These are phyloP conservation scores for Senna tora DNA, from an alignment of 306 rosid species.

Conservation along the genomic window DNA sequence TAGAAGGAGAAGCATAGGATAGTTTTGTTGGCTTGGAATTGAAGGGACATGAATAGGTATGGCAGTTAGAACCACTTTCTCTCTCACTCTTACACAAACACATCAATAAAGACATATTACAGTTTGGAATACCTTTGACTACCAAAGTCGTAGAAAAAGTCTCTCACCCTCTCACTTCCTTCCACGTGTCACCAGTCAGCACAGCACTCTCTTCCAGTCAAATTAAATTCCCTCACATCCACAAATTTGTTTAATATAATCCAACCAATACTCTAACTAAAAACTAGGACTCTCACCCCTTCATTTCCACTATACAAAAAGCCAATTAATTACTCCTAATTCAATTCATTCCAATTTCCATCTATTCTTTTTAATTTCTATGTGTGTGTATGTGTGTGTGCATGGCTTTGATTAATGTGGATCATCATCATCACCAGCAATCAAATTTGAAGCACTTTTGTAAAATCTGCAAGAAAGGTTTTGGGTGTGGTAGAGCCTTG, in stretches of 20 bases:
- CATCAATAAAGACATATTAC: slow-evolving; percentile 18
- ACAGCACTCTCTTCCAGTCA: slow-evolving; percentile 45
- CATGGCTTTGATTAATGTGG: slow-evolving; percentile 73
- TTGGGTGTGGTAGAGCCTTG: slow-evolving; percentile 88
- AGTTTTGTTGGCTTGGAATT: slow-evolving; percentile 65
- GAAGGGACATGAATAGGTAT: slow-evolving; percentile 68
- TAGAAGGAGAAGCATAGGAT: slow-evolving; percentile 56
- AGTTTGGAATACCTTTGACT: slow-evolving; percentile 41
- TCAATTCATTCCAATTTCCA: slow-evolving; percentile 21
- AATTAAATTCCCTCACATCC: slow-evolving; percentile 43
- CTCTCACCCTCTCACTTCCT: slow-evolving; percentile 51
- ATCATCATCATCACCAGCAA: too few species aligned
- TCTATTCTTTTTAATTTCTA: not conserved
- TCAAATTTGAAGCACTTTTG: slow-evolving; percentile 83
- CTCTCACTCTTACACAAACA: not conserved
- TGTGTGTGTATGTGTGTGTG: not conserved
- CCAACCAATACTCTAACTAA: slow-evolving; percentile 65
- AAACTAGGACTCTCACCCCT: slow-evolving; percentile 66
- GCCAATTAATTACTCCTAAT: slow-evolving; percentile 36
- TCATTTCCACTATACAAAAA: slow-evolving; percentile 57
- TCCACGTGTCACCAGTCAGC: slow-evolving; percentile 68
- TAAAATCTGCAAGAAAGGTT: slow-evolving; percentile 92
- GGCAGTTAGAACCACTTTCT: slow-evolving; percentile 69
- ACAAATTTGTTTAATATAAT: slow-evolving; percentile 35
- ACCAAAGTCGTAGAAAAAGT: slow-evolving; percentile 69